Evolutionary conservation across 2,329 filamentous ascomycete genomes (phyloP), one percentile per base, ranked within the genome.

Genomic region (Fusarium devonianum): DNA sequence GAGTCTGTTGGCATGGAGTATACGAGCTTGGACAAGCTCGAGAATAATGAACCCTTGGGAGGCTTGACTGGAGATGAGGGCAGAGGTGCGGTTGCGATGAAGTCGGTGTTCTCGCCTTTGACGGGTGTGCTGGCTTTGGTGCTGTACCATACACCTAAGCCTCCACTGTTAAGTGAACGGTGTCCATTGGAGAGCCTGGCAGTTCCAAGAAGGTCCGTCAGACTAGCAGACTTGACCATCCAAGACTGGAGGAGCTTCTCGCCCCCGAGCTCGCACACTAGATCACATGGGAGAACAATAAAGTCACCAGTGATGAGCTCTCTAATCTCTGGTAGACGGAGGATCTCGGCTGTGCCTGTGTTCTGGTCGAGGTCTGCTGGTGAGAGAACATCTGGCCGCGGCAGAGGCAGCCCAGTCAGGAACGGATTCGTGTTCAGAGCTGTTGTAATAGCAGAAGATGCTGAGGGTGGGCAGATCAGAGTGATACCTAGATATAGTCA

Each of bases 21-120:
- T n/a, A 92, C 89, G 4, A 97, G 74, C 49, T 89, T 88, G n/a
- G 87, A 88, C 7, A 95, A 77, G 49, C 85, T 75, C 13, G 82
- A 79, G 51, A 89, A 77, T 41, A 94, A 70, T 1, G 88, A 89
- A 21, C 82, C 83, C 54, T 83, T 80, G 1, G 71, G 69, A 12
- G 67, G 53, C 3, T 62, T 60, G 4, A 63, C 46, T 0, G 84
- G 78, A 8, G 85, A 77, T 4, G 77, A 67, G 4, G 85, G 75
- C 5, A 94, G 75, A 4, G 89, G 85, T 0, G 88, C 82, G 1
- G 89, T 91, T 7, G 88, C 90, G 63, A 97, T 83, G 69, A 97
- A 97, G 67, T 97, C 93, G 2, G 91, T 94, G 70, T 96, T 92
- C 70, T 97, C 91, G 34, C 88, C 88, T 74, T 97, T 97, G 55